phyloP scores from a whole-genome alignment of 345 rosid genomes.

The Luvunga scandens region DNA sequence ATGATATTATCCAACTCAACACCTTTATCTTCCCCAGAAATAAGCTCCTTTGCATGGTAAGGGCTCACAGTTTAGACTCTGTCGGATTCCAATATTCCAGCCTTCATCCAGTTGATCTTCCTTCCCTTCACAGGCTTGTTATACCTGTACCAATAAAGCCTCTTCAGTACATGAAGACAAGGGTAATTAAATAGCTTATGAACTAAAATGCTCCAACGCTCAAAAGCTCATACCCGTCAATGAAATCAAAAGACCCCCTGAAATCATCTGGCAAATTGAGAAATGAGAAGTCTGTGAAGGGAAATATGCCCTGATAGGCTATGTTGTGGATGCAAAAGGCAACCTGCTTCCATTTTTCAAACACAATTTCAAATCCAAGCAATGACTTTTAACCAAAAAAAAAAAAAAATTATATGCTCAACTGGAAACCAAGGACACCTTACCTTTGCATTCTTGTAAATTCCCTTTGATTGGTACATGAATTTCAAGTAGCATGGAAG shows the following conservation, averaged over 20 bases:
- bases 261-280: conserved; percentile 71
- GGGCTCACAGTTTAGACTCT: conserved; percentile 88
- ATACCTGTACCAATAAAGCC: conserved; percentile 34
- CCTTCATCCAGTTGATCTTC: conserved; percentile 98
- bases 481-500: conserved; percentile 82
- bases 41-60: conserved; percentile 72
- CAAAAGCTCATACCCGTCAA: conserved; percentile 58
- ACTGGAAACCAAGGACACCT: neutral
- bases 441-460: conserved; percentile 81
- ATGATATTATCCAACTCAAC: conserved; percentile 67
- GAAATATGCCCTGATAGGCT: conserved; percentile 87
- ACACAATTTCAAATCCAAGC: neutral
- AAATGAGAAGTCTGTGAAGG: conserved; percentile 58
- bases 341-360: conserved; percentile 46
- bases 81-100: conserved; percentile 74
- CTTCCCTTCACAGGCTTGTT: conserved; percentile 74
- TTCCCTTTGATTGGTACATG: conserved; percentile 64
- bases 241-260: conserved; percentile 83
- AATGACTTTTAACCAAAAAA: neutral
- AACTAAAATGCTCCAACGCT: neutral
- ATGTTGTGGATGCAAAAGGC: conserved; percentile 96
- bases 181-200: neutral
- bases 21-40: conserved; percentile 73
- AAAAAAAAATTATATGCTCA: neutral
- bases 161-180: neutral